A percentile compares a stretch with the other conserved stretches of the same genome.
These are phyloP conservation scores for Hypsizygus ulmarius DNA, from an alignment of 1,284 basidiomycete genomes.

Conservation along the genomic window DNA sequence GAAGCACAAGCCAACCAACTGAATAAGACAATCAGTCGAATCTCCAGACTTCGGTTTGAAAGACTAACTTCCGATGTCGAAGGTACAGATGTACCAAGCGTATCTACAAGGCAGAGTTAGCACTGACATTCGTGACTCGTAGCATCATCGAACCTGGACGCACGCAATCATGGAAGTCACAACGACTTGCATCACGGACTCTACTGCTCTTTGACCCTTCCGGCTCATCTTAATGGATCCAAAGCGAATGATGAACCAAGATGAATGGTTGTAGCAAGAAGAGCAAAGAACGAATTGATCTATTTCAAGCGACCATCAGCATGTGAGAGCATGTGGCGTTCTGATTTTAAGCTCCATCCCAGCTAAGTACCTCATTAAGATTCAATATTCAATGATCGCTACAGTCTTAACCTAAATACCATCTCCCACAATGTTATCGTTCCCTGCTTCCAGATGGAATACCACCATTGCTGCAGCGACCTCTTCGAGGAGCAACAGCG, in stretches of 20 bases:
- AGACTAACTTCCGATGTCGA: slow-evolving; percentile 40
- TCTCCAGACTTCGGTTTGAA: background rate
- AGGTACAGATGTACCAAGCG: slow-evolving; percentile 35
- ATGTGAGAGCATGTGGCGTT: too few species aligned
- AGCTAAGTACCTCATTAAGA: too few species aligned
- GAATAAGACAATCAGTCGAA: background rate
- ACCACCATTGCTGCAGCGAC: slow-evolving; percentile 23
- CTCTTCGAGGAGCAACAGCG: slow-evolving; percentile 9
- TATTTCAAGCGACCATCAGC: too few species aligned
- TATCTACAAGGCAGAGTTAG: slow-evolving; percentile 21
- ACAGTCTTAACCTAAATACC: background rate
- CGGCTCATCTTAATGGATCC: slow-evolving; percentile 4
- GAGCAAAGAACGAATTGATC: too few species aligned
- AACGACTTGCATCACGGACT: slow-evolving; percentile 24
- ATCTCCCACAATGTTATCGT: slow-evolving; percentile 30
- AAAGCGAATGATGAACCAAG: slow-evolving; percentile 1
- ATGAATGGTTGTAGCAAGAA: background rate
- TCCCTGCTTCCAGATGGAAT: slow-evolving; percentile 34
- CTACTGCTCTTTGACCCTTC: slow-evolving; percentile 10
- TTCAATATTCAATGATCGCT: too few species aligned
- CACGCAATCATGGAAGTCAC: slow-evolving; percentile 29
- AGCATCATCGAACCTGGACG: slow-evolving; percentile 5
- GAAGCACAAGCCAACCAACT: slow-evolving; percentile 41
- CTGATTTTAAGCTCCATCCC: too few species aligned
- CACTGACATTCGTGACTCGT: background rate